Base-by-base conservation (phyloP, 441 rosid genomes). In the Corymbia calophylla region DNA sequence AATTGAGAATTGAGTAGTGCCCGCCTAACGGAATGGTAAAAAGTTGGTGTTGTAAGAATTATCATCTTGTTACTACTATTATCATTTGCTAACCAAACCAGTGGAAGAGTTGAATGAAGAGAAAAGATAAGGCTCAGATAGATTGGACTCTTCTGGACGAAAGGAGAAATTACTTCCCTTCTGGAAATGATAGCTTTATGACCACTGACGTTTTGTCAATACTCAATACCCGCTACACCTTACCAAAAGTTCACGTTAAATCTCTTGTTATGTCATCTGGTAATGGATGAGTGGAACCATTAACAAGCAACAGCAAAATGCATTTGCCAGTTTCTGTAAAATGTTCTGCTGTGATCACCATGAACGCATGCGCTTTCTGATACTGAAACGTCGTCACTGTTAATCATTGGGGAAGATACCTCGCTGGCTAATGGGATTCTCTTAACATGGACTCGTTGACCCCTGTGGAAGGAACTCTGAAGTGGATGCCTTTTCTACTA, bases 1-100 rank as follows among this genome's bases (percentile, higher is more conserved):
- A 0, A 31, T 31, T 31, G 25, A 35, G 47, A 68, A 68, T 0
- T 5, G 21, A 68, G 17, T 68, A 68, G 44, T 32, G 80, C 82
- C 82, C 5, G 9, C 49, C 29, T 39, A 9, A 39, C 49, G 6
- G 21, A 35, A 39, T 73, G 4, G 49, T 21, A 73, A 21, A 1
- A 39, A 35, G 47, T 73, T 10, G 49, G 82, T 23, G 49, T 73
- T 21, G 27, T 3, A 39, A 39, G 82, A 23, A 73, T 19, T 39
- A 39, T 73, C 16, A 73, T 21, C 0, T 73, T 73, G 8, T 39
- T 39, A 3, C 51, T 47, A 12, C 29, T 23, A 12, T 21, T 21
- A 73, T 73, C 25, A 23, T 39, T 21, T 21, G 51, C 84, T 73
- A 11, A 21, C 7, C 15, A 77, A 77, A 12, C 2, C 23, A 23